Evolutionary conservation across 1,139 yeast species (phyloP).

Genomic region (Diutina pseudorugosa): DNA sequence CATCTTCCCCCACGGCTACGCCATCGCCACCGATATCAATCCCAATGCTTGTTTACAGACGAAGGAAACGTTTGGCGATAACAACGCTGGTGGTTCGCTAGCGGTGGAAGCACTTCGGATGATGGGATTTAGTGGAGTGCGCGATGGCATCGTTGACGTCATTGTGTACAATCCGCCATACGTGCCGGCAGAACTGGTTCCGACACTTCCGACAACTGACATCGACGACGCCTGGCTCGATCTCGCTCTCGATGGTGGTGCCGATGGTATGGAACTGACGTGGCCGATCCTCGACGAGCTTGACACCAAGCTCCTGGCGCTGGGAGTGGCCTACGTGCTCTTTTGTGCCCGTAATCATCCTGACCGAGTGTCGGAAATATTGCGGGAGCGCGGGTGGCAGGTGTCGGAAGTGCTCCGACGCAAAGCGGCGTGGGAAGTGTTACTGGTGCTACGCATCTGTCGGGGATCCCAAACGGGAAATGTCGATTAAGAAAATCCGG

Average conservation of each 20-base stretch:
- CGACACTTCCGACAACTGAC: constrained; percentile 36
- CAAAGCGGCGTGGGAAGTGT: constrained; percentile 95
- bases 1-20: constrained; percentile 38
- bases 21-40: constrained; percentile 66
- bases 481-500: background rate
- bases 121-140: constrained; percentile 41
- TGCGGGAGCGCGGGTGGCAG: constrained; percentile 45
- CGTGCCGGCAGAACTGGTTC: constrained; percentile 70
- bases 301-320: constrained; percentile 29
- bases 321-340: constrained; percentile 69
- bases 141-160: constrained; percentile 65
- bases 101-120: constrained; percentile 46
- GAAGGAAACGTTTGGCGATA: constrained; percentile 35
- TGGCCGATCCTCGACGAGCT: constrained; percentile 44
- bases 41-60: constrained; percentile 51
- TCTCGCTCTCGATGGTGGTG: constrained; percentile 80
- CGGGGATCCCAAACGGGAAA: background rate
- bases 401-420: constrained; percentile 42
- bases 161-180: constrained; percentile 90
- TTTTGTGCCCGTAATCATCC: constrained; percentile 89
- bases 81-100: constrained; percentile 18
- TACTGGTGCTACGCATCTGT: constrained; percentile 50
- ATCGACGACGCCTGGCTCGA: constrained; percentile 64
- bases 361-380: constrained; percentile 34
- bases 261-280: constrained; percentile 81